phyloP scores from a whole-genome alignment of 2,329 filamentous ascomycete species.

The Pyrenophora tritici-repentis region DNA sequence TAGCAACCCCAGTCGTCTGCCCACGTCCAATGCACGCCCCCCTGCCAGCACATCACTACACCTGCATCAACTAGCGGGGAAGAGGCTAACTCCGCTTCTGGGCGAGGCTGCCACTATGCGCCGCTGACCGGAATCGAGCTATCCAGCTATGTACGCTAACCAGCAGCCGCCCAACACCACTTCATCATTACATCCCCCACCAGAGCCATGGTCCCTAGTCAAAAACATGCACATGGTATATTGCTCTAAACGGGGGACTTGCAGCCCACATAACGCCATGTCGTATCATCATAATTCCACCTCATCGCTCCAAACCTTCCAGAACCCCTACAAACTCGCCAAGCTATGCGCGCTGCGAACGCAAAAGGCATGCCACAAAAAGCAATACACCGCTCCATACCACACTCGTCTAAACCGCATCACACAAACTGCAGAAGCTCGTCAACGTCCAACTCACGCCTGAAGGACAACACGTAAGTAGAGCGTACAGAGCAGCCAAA shows the following conservation, averaged over 20 bases:
- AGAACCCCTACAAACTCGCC: neutral
- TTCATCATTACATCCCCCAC: neutral
- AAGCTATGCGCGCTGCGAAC: neutral
- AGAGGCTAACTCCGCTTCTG: slow-evolving; percentile 1
- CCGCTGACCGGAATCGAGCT: neutral
- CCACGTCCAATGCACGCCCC: slow-evolving; percentile 1
- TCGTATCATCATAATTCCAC: slow-evolving; percentile 14
- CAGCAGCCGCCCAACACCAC: too few relatives aligned
- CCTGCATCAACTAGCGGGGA: slow-evolving; percentile 18
- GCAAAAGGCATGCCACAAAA: slow-evolving; percentile 5
- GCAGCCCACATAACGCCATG: slow-evolving; percentile 13
- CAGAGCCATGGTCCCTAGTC: neutral
- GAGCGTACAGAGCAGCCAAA: slow-evolving; percentile 2
- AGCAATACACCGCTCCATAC: neutral
- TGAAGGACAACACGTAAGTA: neutral
- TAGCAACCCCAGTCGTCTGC: neutral
- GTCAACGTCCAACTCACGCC: slow-evolving; percentile 6
- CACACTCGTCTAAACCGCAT: neutral
- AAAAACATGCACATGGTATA: slow-evolving; percentile 28
- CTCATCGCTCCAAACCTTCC: neutral
- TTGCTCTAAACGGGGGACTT: slow-evolving; percentile 11
- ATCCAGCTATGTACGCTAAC: neutral
- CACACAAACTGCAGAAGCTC: slow-evolving; percentile 8
- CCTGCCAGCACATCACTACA: slow-evolving; percentile 13
- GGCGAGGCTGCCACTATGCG: slow-evolving; percentile 7